Evolutionary conservation across 768 basidiomycete species (phyloP).

Genomic region (Sporobolomyces roseus): DNA sequence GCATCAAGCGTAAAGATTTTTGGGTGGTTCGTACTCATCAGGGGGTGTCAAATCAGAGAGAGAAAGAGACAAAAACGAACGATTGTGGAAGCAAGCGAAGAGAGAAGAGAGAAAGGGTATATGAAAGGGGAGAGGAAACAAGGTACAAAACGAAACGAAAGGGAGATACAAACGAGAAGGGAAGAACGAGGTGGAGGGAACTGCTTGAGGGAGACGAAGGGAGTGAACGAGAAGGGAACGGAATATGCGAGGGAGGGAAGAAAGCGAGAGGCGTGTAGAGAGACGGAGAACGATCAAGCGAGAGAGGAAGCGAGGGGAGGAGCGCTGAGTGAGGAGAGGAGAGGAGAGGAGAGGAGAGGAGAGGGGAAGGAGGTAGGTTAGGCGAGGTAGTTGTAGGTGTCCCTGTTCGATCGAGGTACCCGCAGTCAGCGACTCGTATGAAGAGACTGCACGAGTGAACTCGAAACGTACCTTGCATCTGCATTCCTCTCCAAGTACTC

Average conservation of each 20-base stretch:
- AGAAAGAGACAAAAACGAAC: constrained; percentile 46
- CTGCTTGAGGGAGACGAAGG: too few relatives aligned
- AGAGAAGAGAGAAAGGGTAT: constrained; percentile 69
- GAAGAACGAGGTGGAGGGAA: constrained; percentile 62
- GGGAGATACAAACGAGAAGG: constrained; percentile 78
- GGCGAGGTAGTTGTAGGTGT: constrained; percentile 30
- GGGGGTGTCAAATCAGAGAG: background rate
- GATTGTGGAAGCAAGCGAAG: constrained; percentile 76
- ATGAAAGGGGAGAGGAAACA: background rate
- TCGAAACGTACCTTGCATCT: constrained; percentile 22
- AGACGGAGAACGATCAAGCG: background rate
- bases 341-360: background rate
- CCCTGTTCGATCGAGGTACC: constrained; percentile 18
- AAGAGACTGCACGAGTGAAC: too few relatives aligned
- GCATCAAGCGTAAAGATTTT: background rate
- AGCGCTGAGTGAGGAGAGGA: background rate
- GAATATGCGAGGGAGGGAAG: background rate
- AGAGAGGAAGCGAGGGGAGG: too few relatives aligned
- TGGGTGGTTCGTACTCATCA: too few relatives aligned
- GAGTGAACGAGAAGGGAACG: background rate
- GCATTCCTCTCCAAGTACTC: constrained; percentile 90
- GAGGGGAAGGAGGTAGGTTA: background rate
- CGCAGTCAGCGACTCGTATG: too few relatives aligned
- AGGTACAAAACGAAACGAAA: constrained; percentile 46
- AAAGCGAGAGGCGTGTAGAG: background rate